Evolutionary conservation across 306 rosid genomes (phyloP).

Genomic region (Lathyrus sativus): DNA sequence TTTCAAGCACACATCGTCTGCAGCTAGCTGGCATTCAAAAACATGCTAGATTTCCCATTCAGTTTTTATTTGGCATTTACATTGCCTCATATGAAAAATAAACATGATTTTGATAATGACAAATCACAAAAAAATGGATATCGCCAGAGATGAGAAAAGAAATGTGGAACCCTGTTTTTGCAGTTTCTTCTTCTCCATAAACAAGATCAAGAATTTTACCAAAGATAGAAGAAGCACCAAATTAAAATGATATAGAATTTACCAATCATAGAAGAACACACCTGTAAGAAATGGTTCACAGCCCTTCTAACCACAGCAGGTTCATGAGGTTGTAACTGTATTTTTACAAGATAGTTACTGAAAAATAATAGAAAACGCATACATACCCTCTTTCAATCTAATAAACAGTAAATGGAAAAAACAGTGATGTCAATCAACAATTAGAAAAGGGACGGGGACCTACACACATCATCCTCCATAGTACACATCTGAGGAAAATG

Average conservation of each 20-base stretch:
- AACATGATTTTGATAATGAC: neutral
- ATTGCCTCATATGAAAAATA: neutral
- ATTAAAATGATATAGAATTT: conserved; percentile 23
- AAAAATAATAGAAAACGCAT: too few relatives aligned
- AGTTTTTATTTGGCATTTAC: conserved; percentile 1
- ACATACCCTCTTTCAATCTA: too few relatives aligned
- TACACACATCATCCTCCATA: too few relatives aligned
- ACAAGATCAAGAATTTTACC: too few relatives aligned
- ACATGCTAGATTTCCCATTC: conserved; percentile 19
- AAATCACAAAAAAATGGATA: too few relatives aligned
- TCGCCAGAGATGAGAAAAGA: too few relatives aligned
- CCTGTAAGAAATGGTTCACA: conserved; percentile 97
- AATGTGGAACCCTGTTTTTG: too few relatives aligned
- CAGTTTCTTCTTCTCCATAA: too few relatives aligned
- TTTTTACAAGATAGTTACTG: conserved; percentile 13
- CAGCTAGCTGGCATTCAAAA: conserved; percentile 11
- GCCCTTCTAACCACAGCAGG: conserved; percentile 81
- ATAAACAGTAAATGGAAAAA: too few relatives aligned
- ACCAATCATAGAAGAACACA: conserved; percentile 31
- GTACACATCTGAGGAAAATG: neutral
- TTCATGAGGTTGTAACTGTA: conserved; percentile 89
- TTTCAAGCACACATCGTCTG: too few relatives aligned
- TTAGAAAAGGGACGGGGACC: too few relatives aligned
- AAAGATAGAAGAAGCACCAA: neutral
- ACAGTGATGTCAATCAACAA: too few relatives aligned